Evolutionary conservation across 331 rosid genomes (phyloP).

Genomic region (Phaseolus coccineus): DNA sequence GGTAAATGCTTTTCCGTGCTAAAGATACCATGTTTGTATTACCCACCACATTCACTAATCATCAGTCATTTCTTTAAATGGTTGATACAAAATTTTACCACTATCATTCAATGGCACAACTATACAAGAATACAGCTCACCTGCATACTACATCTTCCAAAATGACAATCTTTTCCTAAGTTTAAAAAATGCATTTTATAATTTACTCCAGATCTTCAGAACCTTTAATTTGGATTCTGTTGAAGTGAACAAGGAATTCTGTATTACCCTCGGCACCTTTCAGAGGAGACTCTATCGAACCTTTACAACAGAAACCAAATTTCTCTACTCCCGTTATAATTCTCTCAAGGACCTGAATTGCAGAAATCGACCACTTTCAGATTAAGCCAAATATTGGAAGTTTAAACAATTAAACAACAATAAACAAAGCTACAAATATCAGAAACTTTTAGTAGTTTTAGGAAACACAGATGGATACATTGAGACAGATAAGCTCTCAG

Average conservation of each 20-base stretch:
- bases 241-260: conserved; percentile 84
- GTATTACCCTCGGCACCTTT: conserved; percentile 96
- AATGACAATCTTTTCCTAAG: not conserved
- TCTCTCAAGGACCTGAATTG: conserved; percentile 79
- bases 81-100: conserved; percentile 41
- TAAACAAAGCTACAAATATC: not conserved
- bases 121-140: conserved; percentile 24
- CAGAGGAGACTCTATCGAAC: conserved; percentile 92
- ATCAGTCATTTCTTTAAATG: not conserved
- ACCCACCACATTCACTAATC: conserved; percentile 6
- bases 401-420: conserved; percentile 6
- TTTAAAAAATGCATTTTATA: conserved; percentile 18
- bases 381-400: not conserved
- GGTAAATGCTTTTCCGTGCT: not conserved
- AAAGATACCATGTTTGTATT: not conserved
- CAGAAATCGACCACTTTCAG: conserved; percentile 30
- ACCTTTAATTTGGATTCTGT: conserved; percentile 42
- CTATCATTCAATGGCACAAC: conserved; percentile 24
- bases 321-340: conserved; percentile 83
- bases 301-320: conserved; percentile 77
- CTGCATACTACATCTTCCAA: conserved; percentile 18
- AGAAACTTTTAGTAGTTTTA: not conserved
- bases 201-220: conserved; percentile 1
- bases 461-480: not conserved
- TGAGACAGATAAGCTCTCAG: not conserved